Conservation (phyloP, 768 basidiomycete species). For the Lactarius akahatsu region DNA sequence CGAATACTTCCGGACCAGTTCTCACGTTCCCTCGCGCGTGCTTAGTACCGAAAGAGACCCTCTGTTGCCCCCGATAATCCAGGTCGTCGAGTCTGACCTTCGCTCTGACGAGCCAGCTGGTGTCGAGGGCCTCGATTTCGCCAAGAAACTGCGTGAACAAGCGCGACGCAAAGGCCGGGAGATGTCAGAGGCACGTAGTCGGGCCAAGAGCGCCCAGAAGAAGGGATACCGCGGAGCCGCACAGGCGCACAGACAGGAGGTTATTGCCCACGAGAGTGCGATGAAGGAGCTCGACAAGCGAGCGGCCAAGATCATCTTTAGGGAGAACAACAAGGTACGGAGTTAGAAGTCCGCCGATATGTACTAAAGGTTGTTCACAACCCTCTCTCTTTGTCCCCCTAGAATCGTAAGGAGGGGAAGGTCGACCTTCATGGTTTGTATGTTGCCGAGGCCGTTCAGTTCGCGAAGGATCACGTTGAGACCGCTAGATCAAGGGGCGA, state of each 20-base stretch:
- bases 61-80: not conserved
- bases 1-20: not conserved
- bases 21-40: not conserved
- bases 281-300: constrained; percentile 3
- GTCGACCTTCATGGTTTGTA: constrained; percentile 22
- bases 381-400: not conserved
- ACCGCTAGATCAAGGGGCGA: not conserved
- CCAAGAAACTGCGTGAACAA: constrained; percentile 3
- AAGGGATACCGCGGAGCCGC: not conserved
- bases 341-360: too few species aligned
- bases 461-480: constrained; percentile 10
- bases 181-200: not conserved
- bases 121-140: not conserved
- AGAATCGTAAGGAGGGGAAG: constrained; percentile 3
- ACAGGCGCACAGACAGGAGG: not conserved
- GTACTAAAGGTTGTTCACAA: not conserved
- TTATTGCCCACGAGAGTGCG: not conserved
- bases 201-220: constrained; percentile 10
- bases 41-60: not conserved
- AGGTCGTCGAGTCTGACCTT: too few species aligned
- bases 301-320: constrained; percentile 13
- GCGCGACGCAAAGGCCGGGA: constrained; percentile 4
- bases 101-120: not conserved
- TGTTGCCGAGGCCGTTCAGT: constrained; percentile 14
- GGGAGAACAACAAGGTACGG: constrained; percentile 15